These are phyloP conservation scores for Fusarium sp. DNA, from an alignment of 2,329 filamentous ascomycete genomes.

Conservation along the genomic window DNA sequence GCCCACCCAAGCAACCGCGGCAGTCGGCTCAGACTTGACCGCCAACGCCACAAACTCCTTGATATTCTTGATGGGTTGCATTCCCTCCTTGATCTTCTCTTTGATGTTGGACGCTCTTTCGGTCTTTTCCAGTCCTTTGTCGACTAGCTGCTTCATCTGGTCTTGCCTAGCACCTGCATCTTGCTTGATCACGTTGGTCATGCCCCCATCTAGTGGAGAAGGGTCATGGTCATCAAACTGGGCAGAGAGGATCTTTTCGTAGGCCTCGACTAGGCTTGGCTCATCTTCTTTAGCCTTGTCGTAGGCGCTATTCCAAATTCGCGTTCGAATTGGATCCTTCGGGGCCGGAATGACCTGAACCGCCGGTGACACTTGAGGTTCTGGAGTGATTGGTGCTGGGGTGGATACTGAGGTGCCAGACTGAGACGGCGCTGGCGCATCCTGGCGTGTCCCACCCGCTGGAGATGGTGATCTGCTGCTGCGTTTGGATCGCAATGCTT, in stretches of 20 bases:
- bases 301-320: constrained; percentile 19
- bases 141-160: not conserved
- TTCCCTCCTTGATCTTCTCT: not conserved
- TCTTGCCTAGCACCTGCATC: not conserved
- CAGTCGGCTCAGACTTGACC: not conserved
- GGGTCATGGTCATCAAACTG: not conserved
- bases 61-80: not conserved
- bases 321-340: not conserved
- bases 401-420: rapidly evolving
- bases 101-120: not conserved
- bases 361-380: not conserved
- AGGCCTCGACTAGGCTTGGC: constrained; percentile 1
- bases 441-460: not conserved
- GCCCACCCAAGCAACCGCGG: constrained; percentile 7
- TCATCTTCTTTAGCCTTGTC: constrained; percentile 1
- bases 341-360: rapidly evolving
- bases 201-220: not conserved
- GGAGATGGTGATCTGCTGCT: not conserved
- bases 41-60: not conserved
- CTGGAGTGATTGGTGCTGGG: not conserved
- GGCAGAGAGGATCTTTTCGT: constrained; percentile 16
- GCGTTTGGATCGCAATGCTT: not conserved
- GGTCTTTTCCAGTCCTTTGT: not conserved
- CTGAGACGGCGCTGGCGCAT: not conserved
- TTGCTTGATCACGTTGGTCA: not conserved